These are phyloP conservation scores for Podila epicladia DNA, from an alignment of 192 early-diverging fungal species.

Conservation along the genomic window DNA sequence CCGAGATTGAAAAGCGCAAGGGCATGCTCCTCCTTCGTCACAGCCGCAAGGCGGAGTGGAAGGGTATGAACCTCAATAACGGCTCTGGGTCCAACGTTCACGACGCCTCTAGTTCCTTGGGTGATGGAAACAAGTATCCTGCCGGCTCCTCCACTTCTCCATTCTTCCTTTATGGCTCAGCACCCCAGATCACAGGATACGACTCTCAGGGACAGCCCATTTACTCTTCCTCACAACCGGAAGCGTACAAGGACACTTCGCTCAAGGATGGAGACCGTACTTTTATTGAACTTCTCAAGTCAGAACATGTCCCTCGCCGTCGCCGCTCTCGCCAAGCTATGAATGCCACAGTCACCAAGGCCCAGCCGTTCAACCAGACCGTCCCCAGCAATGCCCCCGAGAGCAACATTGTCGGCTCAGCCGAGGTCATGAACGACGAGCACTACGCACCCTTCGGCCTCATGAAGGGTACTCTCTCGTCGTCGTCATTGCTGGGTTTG, in stretches of 20 bases:
- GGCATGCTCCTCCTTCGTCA: constrained; percentile 46
- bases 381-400: background rate
- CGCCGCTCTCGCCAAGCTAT: constrained; percentile 43
- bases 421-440: background rate
- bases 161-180: background rate
- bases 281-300: constrained; percentile 23
- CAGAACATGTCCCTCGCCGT: constrained; percentile 28
- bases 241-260: background rate
- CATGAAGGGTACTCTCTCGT: background rate
- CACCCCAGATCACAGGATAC: background rate
- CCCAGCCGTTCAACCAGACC: constrained; percentile 1
- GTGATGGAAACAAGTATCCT: background rate
- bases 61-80: background rate
- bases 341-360: background rate
- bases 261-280: constrained; percentile 18
- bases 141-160: background rate
- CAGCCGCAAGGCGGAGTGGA: constrained; percentile 35
- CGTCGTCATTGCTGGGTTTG: background rate
- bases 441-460: background rate
- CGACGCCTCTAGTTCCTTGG: constrained; percentile 11
- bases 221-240: background rate
- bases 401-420: background rate
- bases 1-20: constrained; percentile 66
- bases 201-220: background rate
- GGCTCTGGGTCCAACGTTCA: constrained; percentile 3